A percentile compares a stretch with the other conserved stretches of the same genome.
Evolutionary conservation across 2,329 filamentous ascomycete genomes (phyloP).

Genomic region (Samsoniella hepiali): DNA sequence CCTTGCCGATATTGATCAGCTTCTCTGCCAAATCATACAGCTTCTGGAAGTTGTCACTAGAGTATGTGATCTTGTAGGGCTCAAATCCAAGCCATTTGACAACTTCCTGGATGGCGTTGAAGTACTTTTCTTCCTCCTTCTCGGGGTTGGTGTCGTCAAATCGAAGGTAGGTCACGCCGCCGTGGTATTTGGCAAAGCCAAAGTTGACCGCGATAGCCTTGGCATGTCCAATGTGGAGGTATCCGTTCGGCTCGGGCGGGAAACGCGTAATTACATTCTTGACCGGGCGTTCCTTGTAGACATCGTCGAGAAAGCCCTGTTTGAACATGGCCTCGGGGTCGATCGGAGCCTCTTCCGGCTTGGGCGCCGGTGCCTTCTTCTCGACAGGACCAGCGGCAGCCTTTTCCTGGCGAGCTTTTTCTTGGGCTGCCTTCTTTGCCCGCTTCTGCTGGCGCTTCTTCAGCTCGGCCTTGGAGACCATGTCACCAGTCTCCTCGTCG

Average conservation of each 20-base stretch:
- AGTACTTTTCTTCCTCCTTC: constrained; percentile 87
- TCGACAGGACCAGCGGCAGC: constrained; percentile 53
- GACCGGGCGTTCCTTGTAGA: constrained; percentile 64
- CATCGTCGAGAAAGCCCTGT: constrained; percentile 69
- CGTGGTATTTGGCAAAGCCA: constrained; percentile 83
- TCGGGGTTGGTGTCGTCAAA: constrained; percentile 97
- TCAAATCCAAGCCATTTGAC: constrained; percentile 71
- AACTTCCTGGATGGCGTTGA: constrained; percentile 84
- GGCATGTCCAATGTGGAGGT: constrained; percentile 86
- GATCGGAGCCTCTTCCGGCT: constrained; percentile 46
- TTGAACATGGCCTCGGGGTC: constrained; percentile 73
- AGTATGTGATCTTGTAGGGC: constrained; percentile 66
- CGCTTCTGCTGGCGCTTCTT: constrained; percentile 58
- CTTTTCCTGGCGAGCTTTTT: constrained; percentile 83
- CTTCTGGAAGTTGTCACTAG: constrained; percentile 83
- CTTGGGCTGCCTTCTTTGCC: constrained; percentile 50
- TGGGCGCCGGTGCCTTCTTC: constrained; percentile 32
- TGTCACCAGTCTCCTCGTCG: constrained; percentile 61
- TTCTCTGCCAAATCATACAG: constrained; percentile 88
- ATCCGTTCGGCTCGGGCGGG: constrained; percentile 90
- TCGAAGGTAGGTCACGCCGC: constrained; percentile 53
- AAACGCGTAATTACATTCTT: constrained; percentile 69
- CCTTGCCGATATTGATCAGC: constrained; percentile 66
- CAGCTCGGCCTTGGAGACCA: constrained; percentile 60
- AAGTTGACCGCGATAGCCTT: constrained; percentile 98